A percentile compares a stretch with the other conserved stretches of the same genome.
Evolutionary conservation across 2,329 filamentous ascomycete genomes (phyloP).

Genomic region (Cladosporium colombiae): DNA sequence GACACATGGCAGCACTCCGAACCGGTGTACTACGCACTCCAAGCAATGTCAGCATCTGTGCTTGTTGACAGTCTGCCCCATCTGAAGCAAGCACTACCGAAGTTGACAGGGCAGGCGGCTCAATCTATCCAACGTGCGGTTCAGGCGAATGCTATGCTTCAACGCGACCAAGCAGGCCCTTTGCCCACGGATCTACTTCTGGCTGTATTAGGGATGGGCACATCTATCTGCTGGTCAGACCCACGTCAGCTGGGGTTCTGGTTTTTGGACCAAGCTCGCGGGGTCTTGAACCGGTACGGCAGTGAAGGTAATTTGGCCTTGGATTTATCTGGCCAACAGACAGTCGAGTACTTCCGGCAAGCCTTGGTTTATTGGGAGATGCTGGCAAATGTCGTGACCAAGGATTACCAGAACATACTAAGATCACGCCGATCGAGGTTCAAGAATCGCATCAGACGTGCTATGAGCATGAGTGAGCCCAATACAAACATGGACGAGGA

Average conservation of each 20-base stretch:
- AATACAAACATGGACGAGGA: not conserved
- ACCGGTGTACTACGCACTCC: constrained; percentile 22
- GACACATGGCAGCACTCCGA: constrained; percentile 23
- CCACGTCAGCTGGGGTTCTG: constrained; percentile 21
- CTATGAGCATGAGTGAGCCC: constrained; percentile 12
- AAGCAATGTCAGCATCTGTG: constrained; percentile 24
- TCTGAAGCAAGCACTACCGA: constrained; percentile 18
- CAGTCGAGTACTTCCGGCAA: constrained; percentile 20
- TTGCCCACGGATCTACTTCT: constrained; percentile 24
- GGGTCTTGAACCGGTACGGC: constrained; percentile 13
- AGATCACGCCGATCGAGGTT: constrained; percentile 3
- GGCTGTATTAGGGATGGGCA: constrained; percentile 24
- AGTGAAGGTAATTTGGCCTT: not conserved
- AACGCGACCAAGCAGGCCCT: not conserved
- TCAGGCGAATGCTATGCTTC: not conserved
- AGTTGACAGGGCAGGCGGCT: constrained; percentile 12
- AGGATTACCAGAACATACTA: constrained; percentile 16
- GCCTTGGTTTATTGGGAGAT: constrained; percentile 24
- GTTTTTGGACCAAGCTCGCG: constrained; percentile 21
- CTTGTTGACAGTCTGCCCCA: constrained; percentile 23
- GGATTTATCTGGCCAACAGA: constrained; percentile 7
- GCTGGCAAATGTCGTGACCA: constrained; percentile 20
- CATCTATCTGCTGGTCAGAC: constrained; percentile 25
- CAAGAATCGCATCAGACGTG: constrained; percentile 16
- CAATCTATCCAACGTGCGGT: constrained; percentile 16